Percentiles rank a stretch among this genome's conserved stretches.
Conservation (phyloP, 2,329 filamentous ascomycete species). For the Pestalotiopsis sp. region DNA sequence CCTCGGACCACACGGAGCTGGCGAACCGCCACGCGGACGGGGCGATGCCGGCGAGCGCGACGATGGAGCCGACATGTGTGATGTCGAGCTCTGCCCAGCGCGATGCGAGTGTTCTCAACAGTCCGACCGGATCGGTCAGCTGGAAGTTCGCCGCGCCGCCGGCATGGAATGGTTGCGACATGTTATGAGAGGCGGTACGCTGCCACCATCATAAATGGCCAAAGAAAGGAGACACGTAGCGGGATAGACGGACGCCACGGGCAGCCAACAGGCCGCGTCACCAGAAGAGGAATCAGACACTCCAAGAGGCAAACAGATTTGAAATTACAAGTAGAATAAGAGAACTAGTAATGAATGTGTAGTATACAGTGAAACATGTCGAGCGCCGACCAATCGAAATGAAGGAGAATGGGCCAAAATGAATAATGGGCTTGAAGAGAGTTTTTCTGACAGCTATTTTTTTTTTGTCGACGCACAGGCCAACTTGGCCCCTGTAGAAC, state of each 20-base stretch:
- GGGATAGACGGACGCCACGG: neutral
- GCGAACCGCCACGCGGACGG: conserved; percentile 43
- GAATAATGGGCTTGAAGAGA: neutral
- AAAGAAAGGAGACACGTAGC: neutral
- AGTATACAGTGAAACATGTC: conserved; percentile 1
- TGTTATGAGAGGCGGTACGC: neutral
- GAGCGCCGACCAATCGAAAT: neutral
- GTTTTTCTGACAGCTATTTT: neutral
- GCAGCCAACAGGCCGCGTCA: neutral
- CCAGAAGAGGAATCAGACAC: neutral
- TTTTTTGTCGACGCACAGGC: neutral
- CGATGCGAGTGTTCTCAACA: conserved; percentile 38
- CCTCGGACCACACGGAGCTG: conserved; percentile 36
- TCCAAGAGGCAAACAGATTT: neutral
- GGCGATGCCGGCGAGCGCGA: conserved; percentile 45
- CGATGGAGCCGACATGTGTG: conserved; percentile 45
- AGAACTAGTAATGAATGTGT: neutral
- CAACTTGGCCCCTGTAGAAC: neutral
- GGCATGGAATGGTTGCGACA: conserved; percentile 19
- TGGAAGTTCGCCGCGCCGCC: conserved; percentile 15
- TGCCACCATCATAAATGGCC: neutral
- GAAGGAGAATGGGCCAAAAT: neutral
- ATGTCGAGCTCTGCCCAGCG: conserved; percentile 49
- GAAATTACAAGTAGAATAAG: neutral
- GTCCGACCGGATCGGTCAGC: conserved; percentile 32